Evolutionary conservation across 2,329 filamentous ascomycete genomes (phyloP).

Genomic region (Botrytis hyacinthi): DNA sequence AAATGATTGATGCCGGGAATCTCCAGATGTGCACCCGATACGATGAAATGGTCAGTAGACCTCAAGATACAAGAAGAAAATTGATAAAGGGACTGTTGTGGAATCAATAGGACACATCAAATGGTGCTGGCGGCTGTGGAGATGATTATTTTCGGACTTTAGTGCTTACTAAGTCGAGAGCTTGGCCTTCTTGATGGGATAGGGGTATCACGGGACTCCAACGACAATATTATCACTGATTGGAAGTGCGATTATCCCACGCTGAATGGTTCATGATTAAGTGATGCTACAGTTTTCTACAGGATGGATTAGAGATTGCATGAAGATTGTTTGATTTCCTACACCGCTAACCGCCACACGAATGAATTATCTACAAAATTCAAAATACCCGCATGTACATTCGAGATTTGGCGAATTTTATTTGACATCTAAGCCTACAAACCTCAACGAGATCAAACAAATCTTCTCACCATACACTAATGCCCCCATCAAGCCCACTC

Average conservation of each 20-base stretch:
- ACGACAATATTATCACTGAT: background rate
- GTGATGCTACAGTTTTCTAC: background rate
- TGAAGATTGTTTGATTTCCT: background rate
- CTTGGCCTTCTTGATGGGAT: background rate
- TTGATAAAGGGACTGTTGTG: background rate
- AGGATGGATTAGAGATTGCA: background rate
- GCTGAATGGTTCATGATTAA: background rate
- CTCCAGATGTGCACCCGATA: background rate
- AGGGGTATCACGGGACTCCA: slow-evolving; percentile 6
- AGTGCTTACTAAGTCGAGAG: background rate
- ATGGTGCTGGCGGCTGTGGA: background rate
- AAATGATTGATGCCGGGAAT: background rate
- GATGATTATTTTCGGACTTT: background rate
- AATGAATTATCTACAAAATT: background rate
- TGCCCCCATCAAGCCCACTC: background rate
- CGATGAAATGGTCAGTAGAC: background rate
- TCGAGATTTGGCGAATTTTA: background rate
- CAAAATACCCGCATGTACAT: background rate
- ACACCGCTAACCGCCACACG: background rate
- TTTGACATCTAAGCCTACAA: background rate
- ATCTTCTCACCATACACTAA: background rate
- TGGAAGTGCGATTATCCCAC: background rate
- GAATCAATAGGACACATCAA: background rate
- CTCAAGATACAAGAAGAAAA: background rate
- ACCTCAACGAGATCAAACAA: background rate